Base-by-base conservation (phyloP, 2,329 filamentous ascomycete species). In the Fonsecaea pedrosoi region DNA sequence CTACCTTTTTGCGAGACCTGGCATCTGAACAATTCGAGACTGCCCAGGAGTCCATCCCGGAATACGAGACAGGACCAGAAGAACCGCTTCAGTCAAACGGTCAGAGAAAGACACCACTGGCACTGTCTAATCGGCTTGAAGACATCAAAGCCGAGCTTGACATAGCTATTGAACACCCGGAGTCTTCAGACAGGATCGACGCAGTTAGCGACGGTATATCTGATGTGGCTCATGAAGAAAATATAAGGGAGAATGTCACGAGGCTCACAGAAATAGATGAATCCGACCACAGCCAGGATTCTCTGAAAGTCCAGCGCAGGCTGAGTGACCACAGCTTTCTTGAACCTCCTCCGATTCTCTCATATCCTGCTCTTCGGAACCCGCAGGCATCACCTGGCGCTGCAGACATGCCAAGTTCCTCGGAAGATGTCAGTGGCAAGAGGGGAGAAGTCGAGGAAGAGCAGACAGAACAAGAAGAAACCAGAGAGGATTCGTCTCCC, bases 151-250 rank as follows among this genome's bases (percentile, higher is more conserved):
- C 35, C 25, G 60, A 63, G 37, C 38, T 66, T 50, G 34, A 57
- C n/a, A 30, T 67, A 4, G 66, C 58, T 6, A 61, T 74, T 45
- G 70, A 72, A 4, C 32, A 75, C n/a, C 71, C 73, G n/a, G 60
- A 71, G 18, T 73, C 73, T 1, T 69, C 73, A 45, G 74, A 69
- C 40, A 73, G 73, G 9, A 75, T 73, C 70, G 72, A 72, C n/a
- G 64, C 57, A 30, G 35, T 37, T 53, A 32, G 58, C 21, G 15
- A 70, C 18, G 63, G 64, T 30, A 60, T 53, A 18, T 54, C 66
- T 25, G 59, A n/a, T 12, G 42, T 66, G 25, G 18, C 30, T 62
- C 32, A 62, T 1, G n/a, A 32, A 7, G 21, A 10, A 25, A n/a
- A 54, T 54, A 25, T 12, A 21, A n/a, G n/a, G 3, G 8, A 3